Conservation (phyloP, 2,329 filamentous ascomycete species). For the Microsporum canis region DNA sequence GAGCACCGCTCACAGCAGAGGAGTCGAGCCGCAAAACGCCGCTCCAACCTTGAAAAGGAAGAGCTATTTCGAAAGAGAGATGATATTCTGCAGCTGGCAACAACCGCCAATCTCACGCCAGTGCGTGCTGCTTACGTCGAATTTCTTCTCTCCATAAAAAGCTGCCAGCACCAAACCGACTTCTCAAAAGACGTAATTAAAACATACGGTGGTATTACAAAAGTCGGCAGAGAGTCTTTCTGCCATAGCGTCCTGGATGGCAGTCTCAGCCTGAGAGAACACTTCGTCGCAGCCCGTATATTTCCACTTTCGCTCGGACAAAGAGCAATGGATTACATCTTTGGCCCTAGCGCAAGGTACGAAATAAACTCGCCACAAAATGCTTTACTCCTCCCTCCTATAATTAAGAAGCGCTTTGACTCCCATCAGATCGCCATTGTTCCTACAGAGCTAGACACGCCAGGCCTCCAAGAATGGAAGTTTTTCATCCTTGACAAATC, state of each 20-base stretch:
- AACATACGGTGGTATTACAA: neutral
- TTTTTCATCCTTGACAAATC: conserved; percentile 2
- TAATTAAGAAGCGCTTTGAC: neutral
- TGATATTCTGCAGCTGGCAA: conserved; percentile 13
- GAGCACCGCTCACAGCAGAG: neutral
- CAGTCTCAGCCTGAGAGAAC: neutral
- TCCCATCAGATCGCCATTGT: conserved; percentile 3
- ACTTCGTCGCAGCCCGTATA: conserved; percentile 7
- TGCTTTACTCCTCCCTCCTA: conserved; percentile 5
- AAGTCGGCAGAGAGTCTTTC: neutral
- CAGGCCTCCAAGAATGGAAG: neutral
- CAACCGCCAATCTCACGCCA: conserved; percentile 17
- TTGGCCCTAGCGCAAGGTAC: conserved; percentile 6
- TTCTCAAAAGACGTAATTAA: neutral
- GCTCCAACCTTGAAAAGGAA: neutral
- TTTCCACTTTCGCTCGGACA: conserved; percentile 10
- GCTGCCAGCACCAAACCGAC: neutral
- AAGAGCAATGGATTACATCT: conserved; percentile 9
- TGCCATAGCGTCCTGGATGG: neutral
- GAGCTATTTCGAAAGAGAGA: neutral
- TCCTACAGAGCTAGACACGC: neutral
- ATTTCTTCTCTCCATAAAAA: neutral
- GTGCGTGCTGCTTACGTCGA: conserved; percentile 12
- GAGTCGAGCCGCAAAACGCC: neutral
- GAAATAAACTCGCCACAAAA: conserved; percentile 11